Conservation (phyloP, 352 stramenopile species). For the Globisporangium abappressorium region DNA sequence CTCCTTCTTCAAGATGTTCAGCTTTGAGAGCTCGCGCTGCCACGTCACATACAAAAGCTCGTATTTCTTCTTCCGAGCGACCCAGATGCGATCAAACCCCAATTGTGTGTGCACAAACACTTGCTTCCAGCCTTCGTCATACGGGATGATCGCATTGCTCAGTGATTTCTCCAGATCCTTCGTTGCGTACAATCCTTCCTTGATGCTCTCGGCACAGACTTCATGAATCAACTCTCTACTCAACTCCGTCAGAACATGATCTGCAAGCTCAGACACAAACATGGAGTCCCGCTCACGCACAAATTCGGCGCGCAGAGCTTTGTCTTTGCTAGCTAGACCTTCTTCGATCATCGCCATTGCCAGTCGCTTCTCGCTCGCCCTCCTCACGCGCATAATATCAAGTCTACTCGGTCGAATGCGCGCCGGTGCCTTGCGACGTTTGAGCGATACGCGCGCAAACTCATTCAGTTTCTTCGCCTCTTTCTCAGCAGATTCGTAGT, state of each 20-base stretch:
- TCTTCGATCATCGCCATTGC: slow-evolving; percentile 58
- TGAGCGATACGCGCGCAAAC: slow-evolving; percentile 32
- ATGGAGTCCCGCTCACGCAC: slow-evolving; percentile 31
- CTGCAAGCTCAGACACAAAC: slow-evolving; percentile 19
- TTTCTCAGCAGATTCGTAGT: slow-evolving; percentile 22
- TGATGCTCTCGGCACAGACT: slow-evolving; percentile 26
- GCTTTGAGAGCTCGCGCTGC: slow-evolving; percentile 40
- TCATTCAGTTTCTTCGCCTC: slow-evolving; percentile 36
- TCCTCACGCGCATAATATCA: slow-evolving; percentile 43
- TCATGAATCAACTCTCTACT: slow-evolving; percentile 21
- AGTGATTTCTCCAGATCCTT: background rate
- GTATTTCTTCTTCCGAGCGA: slow-evolving; percentile 36
- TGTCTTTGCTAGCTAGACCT: slow-evolving; percentile 32
- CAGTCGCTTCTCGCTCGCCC: slow-evolving; percentile 62
- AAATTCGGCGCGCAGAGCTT: slow-evolving; percentile 25
- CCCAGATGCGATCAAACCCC: slow-evolving; percentile 44
- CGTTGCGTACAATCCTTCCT: slow-evolving; percentile 16
- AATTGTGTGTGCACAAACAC: slow-evolving; percentile 10
- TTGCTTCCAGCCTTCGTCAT: slow-evolving; percentile 3
- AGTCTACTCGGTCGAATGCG: slow-evolving; percentile 27
- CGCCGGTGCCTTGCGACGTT: slow-evolving; percentile 16
- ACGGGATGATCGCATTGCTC: slow-evolving; percentile 13
- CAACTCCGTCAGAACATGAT: slow-evolving; percentile 27
- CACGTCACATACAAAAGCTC: slow-evolving; percentile 34
- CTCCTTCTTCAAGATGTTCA: slow-evolving; percentile 45